These are phyloP conservation scores for Sporopachydermia cereana DNA, from an alignment of 1,139 yeast genomes.

Conservation along the genomic window DNA sequence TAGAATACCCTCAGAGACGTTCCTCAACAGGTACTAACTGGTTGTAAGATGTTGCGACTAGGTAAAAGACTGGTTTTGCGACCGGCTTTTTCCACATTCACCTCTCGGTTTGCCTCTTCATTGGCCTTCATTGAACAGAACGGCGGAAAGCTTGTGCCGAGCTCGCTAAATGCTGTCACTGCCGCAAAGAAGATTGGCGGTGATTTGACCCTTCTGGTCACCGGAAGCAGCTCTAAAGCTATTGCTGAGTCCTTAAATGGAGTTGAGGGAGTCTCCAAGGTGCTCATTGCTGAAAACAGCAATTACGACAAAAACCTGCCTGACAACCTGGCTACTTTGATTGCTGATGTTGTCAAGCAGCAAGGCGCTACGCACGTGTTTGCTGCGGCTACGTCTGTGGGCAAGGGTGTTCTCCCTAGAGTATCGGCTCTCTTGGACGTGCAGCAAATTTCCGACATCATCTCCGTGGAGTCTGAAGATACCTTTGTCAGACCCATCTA, in stretches of 20 bases:
- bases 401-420: constrained; percentile 80
- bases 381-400: constrained; percentile 74
- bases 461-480: constrained; percentile 48
- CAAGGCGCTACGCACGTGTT: constrained; percentile 58
- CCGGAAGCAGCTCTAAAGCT: constrained; percentile 25
- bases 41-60: not conserved
- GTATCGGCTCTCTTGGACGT: constrained; percentile 74
- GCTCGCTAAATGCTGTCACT: constrained; percentile 39
- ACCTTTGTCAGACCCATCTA: constrained; percentile 90
- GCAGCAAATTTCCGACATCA: constrained; percentile 81
- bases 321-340: constrained; percentile 25
- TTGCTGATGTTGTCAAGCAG: constrained; percentile 28
- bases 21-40: not conserved
- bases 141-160: constrained; percentile 44
- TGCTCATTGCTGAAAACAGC: constrained; percentile 24
- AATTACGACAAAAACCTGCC: constrained; percentile 28
- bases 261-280: constrained; percentile 27
- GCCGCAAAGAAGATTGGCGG: constrained; percentile 29
- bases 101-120: constrained; percentile 39
- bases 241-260: constrained; percentile 25
- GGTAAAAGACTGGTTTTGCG: not conserved
- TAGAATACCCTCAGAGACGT: not conserved
- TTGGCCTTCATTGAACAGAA: constrained; percentile 62
- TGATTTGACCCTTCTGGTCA: constrained; percentile 29
- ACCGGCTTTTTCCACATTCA: not conserved